Evolutionary conservation across 176 grass and related monocot species (phyloP), one percentile per base, ranked within the genome.

Genomic region (Bolboschoenus planiculmis): DNA sequence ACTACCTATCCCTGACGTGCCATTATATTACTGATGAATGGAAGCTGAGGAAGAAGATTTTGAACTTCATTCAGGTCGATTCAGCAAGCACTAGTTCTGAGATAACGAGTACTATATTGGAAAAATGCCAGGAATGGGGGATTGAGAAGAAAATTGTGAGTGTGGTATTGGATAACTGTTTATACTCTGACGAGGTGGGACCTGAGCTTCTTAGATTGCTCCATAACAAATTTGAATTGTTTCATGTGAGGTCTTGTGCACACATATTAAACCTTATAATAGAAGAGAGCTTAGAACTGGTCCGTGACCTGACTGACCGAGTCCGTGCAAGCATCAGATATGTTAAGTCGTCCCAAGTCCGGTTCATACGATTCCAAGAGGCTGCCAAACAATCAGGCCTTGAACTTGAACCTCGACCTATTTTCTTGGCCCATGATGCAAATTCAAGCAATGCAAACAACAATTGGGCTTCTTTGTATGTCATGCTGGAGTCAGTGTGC

Each of bases 401-500:
- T 62, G 57, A 61, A 29, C 50, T 62, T 78, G 83, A 84, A 81
- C 87, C 71, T 95, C 91, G 88, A 64, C 85, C 58, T 79, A 92
- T 66, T 83, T 93, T 91, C 67, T 95, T 86, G 89, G 92, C 87
- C 85, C 86, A 84, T 88, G 79, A 81, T 6, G 48, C 59, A 59
- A 81, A 81, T 46, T 61, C 51, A 3, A 57, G 37, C 55, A 80
- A 58, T 80, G 51, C 10, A 51, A 78, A 78, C 21, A 80, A 59
- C 92, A 93, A 81, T 75, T 98, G 95, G 92, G 27, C 79, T 0
- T 91, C 95, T 24, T 83, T 83, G 23, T 95, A 88, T 81, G 83
- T 91, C 53, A 95, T 95, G 95, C 93, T 98, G 72, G 92, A 98
- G 53, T 95, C 92, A 82, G 92, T 90, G 47, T 98, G 92, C 70